Evolutionary conservation across 371 early-diverging fungal species (phyloP).

Genomic region (Apophysomyces elegans): DNA sequence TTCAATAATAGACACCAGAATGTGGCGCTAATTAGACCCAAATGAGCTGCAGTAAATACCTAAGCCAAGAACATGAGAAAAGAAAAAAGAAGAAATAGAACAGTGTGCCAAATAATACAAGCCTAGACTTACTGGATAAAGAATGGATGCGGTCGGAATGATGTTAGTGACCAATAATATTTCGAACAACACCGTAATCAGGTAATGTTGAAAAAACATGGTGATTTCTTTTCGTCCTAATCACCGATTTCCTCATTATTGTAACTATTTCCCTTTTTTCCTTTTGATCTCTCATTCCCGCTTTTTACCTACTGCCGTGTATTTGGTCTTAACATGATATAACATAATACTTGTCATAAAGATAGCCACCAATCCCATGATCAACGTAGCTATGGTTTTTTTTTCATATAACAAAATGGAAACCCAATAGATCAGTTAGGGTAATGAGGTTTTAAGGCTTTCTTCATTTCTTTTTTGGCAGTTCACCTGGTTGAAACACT

Average conservation of each 20-base stretch:
- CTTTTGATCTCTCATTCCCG: background rate
- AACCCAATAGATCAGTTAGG: background rate
- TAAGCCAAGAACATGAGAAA: conserved; percentile 22
- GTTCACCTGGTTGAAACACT: conserved; percentile 87
- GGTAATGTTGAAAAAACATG: conserved; percentile 89
- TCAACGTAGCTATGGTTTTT: conserved; percentile 59
- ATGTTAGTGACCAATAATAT: conserved; percentile 81
- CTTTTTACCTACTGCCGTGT: conserved; percentile 85
- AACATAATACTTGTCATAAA: conserved; percentile 92
- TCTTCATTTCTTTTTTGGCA: background rate
- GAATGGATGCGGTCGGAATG: conserved; percentile 72
- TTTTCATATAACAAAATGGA: background rate
- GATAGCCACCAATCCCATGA: conserved; percentile 79
- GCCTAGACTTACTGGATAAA: conserved; percentile 67
- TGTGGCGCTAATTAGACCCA: conserved; percentile 73
- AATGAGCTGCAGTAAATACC: conserved; percentile 80
- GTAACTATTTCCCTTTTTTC: background rate
- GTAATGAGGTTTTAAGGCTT: too few species aligned
- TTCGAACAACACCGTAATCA: conserved; percentile 71
- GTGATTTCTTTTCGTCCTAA: conserved; percentile 88
- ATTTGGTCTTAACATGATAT: conserved; percentile 87
- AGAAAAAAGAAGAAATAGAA: conserved; percentile 15
- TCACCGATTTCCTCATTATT: background rate
- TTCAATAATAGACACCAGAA: conserved; percentile 86
- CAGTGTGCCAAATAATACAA: background rate